Conservation (phyloP, 345 rosid genomes). For the Linum lewisii region DNA sequence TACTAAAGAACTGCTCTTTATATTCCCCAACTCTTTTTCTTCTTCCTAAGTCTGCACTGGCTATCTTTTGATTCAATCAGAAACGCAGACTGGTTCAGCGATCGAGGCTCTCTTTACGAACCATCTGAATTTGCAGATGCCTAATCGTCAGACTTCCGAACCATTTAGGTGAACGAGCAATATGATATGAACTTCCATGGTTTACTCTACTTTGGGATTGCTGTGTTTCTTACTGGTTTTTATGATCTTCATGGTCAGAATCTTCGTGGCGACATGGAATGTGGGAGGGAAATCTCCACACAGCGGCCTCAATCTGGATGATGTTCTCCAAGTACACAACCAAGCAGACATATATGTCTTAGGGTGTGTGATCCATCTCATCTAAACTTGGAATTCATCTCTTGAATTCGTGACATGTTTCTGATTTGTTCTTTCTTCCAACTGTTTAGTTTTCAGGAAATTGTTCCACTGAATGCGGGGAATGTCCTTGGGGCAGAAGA, state of each 20-base stretch:
- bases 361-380: conserved; percentile 35
- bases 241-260: conserved; percentile 30
- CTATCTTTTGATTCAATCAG: conserved; percentile 24
- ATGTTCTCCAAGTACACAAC: conserved; percentile 48
- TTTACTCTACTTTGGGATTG: background rate
- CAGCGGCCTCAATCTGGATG: conserved; percentile 48
- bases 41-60: conserved; percentile 5
- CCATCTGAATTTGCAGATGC: conserved; percentile 29
- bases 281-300: conserved; percentile 87
- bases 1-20: background rate
- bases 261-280: conserved; percentile 96
- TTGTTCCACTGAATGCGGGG: conserved; percentile 95
- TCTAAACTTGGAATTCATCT: background rate
- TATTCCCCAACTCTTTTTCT: background rate
- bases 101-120: conserved; percentile 34
- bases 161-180: conserved; percentile 43
- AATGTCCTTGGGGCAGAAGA: conserved; percentile 88
- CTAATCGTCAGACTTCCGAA: conserved; percentile 26
- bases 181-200: background rate
- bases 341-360: conserved; percentile 72
- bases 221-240: background rate
- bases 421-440: background rate
- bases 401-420: background rate
- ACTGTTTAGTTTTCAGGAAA: conserved; percentile 80
- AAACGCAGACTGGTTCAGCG: conserved; percentile 30